Conservation (phyloP, 768 basidiomycete species). For the Mrakia blollopis region DNA sequence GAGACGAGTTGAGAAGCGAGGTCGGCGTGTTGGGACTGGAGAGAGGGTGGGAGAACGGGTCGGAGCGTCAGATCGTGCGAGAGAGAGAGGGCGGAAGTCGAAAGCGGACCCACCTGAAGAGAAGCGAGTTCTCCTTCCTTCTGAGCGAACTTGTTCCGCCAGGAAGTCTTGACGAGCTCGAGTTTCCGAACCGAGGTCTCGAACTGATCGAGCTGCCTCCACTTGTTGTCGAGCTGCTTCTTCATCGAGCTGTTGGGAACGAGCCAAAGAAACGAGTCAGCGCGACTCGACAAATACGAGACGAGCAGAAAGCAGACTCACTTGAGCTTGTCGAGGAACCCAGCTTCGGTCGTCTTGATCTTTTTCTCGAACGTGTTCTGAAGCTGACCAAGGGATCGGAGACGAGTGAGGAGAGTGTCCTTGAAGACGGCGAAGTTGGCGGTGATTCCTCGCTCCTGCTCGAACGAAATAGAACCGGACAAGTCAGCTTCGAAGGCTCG, state of each 20-base stretch:
- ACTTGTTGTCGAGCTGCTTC: constrained; percentile 78
- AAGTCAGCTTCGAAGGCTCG: neutral
- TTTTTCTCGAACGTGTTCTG: constrained; percentile 81
- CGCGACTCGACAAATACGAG: too few species aligned
- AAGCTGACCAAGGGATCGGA: constrained; percentile 78
- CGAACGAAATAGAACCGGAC: neutral
- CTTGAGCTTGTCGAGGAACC: constrained; percentile 64
- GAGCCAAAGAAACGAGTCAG: neutral
- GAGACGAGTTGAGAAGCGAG: constrained; percentile 63
- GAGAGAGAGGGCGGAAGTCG: neutral
- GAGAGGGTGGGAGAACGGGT: neutral
- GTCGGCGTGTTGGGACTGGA: constrained; percentile 51
- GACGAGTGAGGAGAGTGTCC: constrained; percentile 81
- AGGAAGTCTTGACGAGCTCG: constrained; percentile 70
- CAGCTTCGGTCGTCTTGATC: constrained; percentile 68
- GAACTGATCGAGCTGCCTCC: constrained; percentile 90
- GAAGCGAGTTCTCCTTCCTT: constrained; percentile 89
- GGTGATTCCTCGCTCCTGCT: constrained; percentile 42
- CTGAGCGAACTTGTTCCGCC: constrained; percentile 72
- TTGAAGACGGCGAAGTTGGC: constrained; percentile 92
- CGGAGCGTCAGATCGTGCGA: neutral
- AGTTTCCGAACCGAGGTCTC: constrained; percentile 77
- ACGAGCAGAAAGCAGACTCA: constrained; percentile 36
- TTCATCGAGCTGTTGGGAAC: constrained; percentile 56
- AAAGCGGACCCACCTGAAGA: constrained; percentile 57